Conservation (phyloP, 306 rosid species). For the Pueraria montana region DNA sequence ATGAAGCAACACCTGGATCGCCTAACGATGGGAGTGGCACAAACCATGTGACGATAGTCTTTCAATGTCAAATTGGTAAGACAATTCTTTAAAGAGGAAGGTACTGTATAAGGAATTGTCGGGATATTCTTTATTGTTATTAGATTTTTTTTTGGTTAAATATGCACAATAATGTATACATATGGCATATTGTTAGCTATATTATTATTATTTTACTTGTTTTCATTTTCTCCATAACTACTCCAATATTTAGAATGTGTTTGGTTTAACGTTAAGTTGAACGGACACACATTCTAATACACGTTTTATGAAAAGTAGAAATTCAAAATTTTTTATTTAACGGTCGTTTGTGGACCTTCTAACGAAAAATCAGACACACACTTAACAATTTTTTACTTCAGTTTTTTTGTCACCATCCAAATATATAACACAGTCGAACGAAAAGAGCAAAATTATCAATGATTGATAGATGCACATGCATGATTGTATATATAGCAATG, state of each 20-base stretch:
- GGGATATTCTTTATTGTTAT: not conserved
- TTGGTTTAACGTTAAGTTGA: too few relatives aligned
- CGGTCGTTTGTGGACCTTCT: too few relatives aligned
- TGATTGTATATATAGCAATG: not conserved
- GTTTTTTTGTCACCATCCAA: not conserved
- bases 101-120: not conserved
- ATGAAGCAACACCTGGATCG: not conserved
- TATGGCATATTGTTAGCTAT: not conserved
- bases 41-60: not conserved
- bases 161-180: not conserved
- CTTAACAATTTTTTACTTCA: too few relatives aligned
- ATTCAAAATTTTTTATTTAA: too few relatives aligned
- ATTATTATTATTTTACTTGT: not conserved
- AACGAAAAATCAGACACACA: too few relatives aligned
- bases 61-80: not conserved
- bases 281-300: too few relatives aligned
- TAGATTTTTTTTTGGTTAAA: not conserved
- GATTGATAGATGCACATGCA: constrained; percentile 21
- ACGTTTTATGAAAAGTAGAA: too few relatives aligned
- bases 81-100: not conserved
- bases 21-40: not conserved
- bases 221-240: not conserved
- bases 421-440: not conserved
- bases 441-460: constrained; percentile 7
- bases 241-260: too few relatives aligned